Conservation (phyloP, 1,284 basidiomycete genomes). For the Meripilus lineatus region DNA sequence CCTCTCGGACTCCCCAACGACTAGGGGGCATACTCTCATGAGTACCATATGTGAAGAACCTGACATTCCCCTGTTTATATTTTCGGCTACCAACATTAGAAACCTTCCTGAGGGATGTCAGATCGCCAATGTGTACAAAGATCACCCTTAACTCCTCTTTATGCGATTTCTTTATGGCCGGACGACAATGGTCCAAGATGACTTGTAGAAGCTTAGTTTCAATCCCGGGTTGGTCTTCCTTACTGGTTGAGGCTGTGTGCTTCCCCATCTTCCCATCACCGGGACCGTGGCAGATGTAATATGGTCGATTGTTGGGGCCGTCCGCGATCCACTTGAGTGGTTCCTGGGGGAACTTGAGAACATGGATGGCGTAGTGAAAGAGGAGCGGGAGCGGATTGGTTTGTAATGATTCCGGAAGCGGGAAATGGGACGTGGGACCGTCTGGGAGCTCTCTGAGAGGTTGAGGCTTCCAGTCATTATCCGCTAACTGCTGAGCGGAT, state of each 20-base stretch:
- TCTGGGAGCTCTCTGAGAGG: background rate
- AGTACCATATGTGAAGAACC: conserved; percentile 64
- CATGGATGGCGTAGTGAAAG: conserved; percentile 38
- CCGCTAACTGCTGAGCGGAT: conserved; percentile 19
- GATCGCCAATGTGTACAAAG: conserved; percentile 60
- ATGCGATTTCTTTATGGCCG: too few species aligned
- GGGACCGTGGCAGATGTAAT: conserved; percentile 43
- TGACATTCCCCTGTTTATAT: conserved; percentile 36
- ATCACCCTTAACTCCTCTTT: conserved; percentile 42
- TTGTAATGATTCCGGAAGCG: too few species aligned
- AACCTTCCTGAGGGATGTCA: conserved; percentile 43
- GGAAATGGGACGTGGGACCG: too few species aligned
- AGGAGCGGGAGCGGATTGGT: conserved; percentile 17
- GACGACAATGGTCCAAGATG: too few species aligned
- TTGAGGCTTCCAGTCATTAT: conserved; percentile 15
- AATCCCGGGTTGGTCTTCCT: too few species aligned
- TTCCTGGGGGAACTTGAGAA: conserved; percentile 40
- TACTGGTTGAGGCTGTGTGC: too few species aligned
- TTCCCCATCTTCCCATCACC: too few species aligned
- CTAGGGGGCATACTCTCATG: conserved; percentile 42
- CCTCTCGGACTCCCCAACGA: conserved; percentile 55
- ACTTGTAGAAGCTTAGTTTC: conserved; percentile 43
- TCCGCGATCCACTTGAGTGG: conserved; percentile 38
- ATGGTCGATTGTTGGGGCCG: conserved; percentile 22
- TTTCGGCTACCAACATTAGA: conserved; percentile 43